phyloP scores from a whole-genome alignment of 177 flowering plant genomes.

The Telopea speciosissima region DNA sequence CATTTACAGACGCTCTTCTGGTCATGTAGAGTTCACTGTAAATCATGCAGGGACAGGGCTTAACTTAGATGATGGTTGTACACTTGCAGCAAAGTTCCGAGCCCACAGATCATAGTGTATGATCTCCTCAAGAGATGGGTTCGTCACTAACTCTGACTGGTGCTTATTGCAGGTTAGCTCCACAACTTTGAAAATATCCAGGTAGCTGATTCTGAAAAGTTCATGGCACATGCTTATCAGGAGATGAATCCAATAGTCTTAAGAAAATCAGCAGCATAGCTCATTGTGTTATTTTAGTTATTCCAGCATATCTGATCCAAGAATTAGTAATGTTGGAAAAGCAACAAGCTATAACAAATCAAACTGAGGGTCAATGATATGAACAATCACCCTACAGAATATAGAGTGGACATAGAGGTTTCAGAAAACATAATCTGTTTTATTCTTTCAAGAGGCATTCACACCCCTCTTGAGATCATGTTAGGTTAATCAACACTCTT shows the following conservation, averaged over 20 bases:
- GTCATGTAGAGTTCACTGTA: neutral
- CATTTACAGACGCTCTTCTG: neutral
- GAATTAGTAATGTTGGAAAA: neutral
- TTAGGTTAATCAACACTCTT: neutral
- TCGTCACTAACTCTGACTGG: slow-evolving; percentile 46
- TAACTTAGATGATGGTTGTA: slow-evolving; percentile 35
- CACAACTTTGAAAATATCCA: slow-evolving; percentile 90
- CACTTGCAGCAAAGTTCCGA: slow-evolving; percentile 61
- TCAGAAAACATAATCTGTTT: neutral
- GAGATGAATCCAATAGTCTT: neutral
- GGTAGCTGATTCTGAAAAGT: slow-evolving; percentile 70
- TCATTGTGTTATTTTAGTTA: neutral
- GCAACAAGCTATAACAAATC: neutral
- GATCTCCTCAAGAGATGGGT: slow-evolving; percentile 88
- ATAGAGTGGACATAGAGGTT: neutral
- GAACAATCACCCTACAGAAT: neutral
- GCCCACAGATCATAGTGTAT: slow-evolving; percentile 95
- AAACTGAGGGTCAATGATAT: neutral
- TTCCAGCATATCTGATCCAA: neutral
- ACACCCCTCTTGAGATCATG: neutral
- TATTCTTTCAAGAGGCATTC: neutral
- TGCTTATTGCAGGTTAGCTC: slow-evolving; percentile 89
- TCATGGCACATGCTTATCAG: slow-evolving; percentile 12
- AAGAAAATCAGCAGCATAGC: neutral
- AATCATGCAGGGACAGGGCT: slow-evolving; percentile 57